Percentiles rank a stretch among this genome's conserved stretches.
Evolutionary conservation across 2,329 filamentous ascomycete species (phyloP).

Genomic region (Claviceps maximensis): DNA sequence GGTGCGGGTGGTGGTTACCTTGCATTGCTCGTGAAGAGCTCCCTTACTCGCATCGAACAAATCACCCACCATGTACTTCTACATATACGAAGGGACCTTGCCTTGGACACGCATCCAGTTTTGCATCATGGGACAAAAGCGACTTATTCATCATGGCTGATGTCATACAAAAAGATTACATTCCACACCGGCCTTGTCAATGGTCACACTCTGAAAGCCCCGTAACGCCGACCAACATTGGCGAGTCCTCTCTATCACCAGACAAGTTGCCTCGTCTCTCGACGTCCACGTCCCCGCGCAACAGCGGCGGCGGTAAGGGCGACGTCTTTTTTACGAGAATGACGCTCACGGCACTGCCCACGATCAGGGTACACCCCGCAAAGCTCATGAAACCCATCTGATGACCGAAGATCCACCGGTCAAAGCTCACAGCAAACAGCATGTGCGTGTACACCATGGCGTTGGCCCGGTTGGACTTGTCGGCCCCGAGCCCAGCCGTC

Average conservation of each 20-base stretch:
- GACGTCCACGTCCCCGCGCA: constrained; percentile 16
- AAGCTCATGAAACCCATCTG: constrained; percentile 36
- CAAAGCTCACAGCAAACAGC: constrained; percentile 40
- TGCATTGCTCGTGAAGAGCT: too few species aligned
- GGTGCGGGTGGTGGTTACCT: too few species aligned
- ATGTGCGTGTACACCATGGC: constrained; percentile 47
- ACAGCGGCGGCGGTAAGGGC: constrained; percentile 19
- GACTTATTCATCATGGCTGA: too few species aligned
- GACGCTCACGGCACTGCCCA: constrained; percentile 39
- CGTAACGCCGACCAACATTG: constrained; percentile 25
- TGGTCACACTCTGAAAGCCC: constrained; percentile 14
- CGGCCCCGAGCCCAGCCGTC: constrained; percentile 60
- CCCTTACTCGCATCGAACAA: too few species aligned
- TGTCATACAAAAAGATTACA: too few species aligned
- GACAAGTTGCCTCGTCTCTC: constrained; percentile 19
- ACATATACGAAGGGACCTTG: too few species aligned
- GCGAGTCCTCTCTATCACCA: constrained; percentile 23
- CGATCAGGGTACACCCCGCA: constrained; percentile 36
- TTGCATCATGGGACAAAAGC: too few species aligned
- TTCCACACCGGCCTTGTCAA: background rate
- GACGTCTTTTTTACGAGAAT: constrained; percentile 28
- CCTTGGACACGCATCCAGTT: too few species aligned
- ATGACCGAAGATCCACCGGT: constrained; percentile 38
- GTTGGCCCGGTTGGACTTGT: constrained; percentile 48
- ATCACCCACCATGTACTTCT: too few species aligned